A percentile compares a stretch with the other conserved stretches of the same genome.
Evolutionary conservation across 257 asterid species (phyloP).

Genomic region (Nicotiana undulata): DNA sequence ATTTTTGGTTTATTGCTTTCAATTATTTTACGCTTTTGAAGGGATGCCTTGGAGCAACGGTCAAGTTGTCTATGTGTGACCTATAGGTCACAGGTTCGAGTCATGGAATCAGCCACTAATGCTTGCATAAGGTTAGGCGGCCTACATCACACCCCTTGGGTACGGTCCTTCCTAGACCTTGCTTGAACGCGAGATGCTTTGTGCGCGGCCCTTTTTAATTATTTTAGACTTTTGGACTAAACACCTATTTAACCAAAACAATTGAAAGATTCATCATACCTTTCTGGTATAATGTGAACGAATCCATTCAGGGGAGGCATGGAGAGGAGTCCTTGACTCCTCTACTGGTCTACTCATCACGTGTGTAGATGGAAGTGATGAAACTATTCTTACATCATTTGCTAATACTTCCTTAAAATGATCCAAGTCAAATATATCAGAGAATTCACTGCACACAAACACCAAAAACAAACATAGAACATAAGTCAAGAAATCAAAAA

Average conservation of each 20-base stretch:
- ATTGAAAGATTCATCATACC: conserved; percentile 27
- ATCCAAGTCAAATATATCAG: conserved; percentile 87
- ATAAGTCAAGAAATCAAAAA: not conserved
- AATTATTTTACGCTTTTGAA: not conserved
- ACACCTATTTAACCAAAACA: not conserved
- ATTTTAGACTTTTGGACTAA: not conserved
- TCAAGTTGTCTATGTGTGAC: too few relatives aligned
- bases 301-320: conserved; percentile 74
- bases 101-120: too few relatives aligned
- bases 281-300: conserved; percentile 50
- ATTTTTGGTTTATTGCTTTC: not conserved
- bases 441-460: conserved; percentile 75
- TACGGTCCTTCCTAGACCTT: too few relatives aligned
- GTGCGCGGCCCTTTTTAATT: not conserved
- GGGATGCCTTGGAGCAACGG: too few relatives aligned
- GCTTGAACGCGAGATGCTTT: too few relatives aligned
- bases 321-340: conserved; percentile 72
- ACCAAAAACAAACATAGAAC: conserved; percentile 8
- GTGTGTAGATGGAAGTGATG: conserved; percentile 89
- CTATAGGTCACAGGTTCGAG: too few relatives aligned
- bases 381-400: conserved; percentile 73
- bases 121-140: too few relatives aligned
- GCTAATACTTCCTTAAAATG: conserved; percentile 76
- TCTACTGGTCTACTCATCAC: conserved; percentile 80
- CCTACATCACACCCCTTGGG: too few relatives aligned